Conservation (phyloP, 1,284 basidiomycete genomes). For the Irpex sp. region DNA sequence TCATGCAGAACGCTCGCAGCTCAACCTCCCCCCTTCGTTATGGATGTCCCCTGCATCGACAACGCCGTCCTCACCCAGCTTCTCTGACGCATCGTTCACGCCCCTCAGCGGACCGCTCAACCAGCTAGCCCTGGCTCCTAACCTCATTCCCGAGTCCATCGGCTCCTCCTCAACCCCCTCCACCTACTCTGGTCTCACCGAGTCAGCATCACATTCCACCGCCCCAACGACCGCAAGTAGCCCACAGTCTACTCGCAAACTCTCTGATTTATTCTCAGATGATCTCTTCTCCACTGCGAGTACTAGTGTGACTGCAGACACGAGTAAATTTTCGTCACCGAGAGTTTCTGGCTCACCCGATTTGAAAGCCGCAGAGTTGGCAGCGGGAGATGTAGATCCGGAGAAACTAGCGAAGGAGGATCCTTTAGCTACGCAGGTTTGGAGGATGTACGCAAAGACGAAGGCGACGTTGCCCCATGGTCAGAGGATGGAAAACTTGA, state of each 20-base stretch:
- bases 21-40: conserved; percentile 63
- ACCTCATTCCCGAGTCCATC: conserved; percentile 23
- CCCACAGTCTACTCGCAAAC: conserved; percentile 36
- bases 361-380: conserved; percentile 39
- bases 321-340: conserved; percentile 58
- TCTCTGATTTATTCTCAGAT: conserved; percentile 71
- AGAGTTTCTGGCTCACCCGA: conserved; percentile 66
- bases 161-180: conserved; percentile 25
- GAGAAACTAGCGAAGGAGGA: conserved; percentile 74
- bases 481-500: conserved; percentile 95
- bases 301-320: conserved; percentile 38
- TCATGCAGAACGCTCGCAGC: conserved; percentile 47
- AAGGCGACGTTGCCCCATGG: conserved; percentile 88
- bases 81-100: conserved; percentile 30
- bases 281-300: conserved; percentile 47
- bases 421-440: conserved; percentile 92
- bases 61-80: conserved; percentile 38
- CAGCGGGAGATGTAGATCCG: conserved; percentile 47
- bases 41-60: conserved; percentile 76
- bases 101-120: conserved; percentile 20
- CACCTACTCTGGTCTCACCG: conserved; percentile 22
- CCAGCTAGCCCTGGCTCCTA: conserved; percentile 23
- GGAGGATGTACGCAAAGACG: conserved; percentile 93
- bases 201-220: conserved; percentile 22
- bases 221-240: conserved; percentile 28